These are phyloP conservation scores for Boletales sp. DNA, from an alignment of 768 basidiomycete species.

Conservation along the genomic window DNA sequence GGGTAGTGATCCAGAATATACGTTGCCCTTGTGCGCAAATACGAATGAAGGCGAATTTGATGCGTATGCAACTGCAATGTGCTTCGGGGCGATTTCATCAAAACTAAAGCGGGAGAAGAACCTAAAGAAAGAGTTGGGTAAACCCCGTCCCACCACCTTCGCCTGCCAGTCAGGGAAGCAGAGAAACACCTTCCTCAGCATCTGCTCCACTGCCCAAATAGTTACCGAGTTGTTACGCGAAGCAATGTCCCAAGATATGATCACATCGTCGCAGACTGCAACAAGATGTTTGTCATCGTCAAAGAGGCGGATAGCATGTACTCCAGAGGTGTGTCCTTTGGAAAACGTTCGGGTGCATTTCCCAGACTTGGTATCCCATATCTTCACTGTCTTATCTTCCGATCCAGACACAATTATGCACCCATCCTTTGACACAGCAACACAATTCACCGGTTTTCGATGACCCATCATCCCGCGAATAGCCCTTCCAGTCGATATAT, in stretches of 20 bases:
- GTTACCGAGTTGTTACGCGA: slow-evolving; percentile 1
- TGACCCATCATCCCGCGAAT: slow-evolving; percentile 22
- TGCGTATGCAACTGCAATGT: background rate
- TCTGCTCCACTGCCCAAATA: slow-evolving; percentile 4
- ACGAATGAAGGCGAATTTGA: slow-evolving; percentile 4
- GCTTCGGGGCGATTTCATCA: background rate
- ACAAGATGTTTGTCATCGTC: slow-evolving; percentile 9
- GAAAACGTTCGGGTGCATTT: slow-evolving; percentile 11
- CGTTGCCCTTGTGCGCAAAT: background rate
- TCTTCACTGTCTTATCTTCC: slow-evolving; percentile 20
- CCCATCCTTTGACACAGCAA: slow-evolving; percentile 21
- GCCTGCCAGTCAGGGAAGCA: slow-evolving; percentile 2
- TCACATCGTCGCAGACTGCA: slow-evolving; percentile 1
- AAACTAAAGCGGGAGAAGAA: background rate
- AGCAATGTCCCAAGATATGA: slow-evolving; percentile 8
- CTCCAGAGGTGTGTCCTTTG: slow-evolving; percentile 9
- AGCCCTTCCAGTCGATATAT: slow-evolving; percentile 12
- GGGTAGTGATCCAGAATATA: background rate
- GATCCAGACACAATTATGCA: slow-evolving; percentile 19
- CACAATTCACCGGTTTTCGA: slow-evolving; percentile 8
- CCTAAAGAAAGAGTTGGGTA: slow-evolving; percentile 1
- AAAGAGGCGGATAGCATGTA: slow-evolving; percentile 15
- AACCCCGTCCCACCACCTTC: background rate
- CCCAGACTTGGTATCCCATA: slow-evolving; percentile 21
- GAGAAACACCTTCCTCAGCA: background rate